Evolutionary conservation across 2,329 filamentous ascomycete species (phyloP).

Genomic region (Tolypocladium tundrense): DNA sequence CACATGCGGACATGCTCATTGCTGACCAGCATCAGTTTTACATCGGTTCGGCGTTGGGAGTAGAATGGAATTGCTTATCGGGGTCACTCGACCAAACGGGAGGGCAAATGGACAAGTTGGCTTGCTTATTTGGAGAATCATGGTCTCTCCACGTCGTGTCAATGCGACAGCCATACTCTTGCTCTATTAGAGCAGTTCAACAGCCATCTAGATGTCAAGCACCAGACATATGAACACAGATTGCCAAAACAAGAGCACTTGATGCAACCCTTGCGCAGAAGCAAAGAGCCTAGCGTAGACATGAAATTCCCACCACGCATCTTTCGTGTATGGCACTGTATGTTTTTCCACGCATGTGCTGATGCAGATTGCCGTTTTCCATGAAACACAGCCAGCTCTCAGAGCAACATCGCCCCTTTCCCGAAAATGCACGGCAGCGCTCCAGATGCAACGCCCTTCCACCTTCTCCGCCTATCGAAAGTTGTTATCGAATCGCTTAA

Average conservation of each 20-base stretch:
- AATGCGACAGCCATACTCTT: neutral
- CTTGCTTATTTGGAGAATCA: neutral
- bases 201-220: neutral
- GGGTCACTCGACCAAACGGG: neutral
- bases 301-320: neutral
- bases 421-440: neutral
- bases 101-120: neutral
- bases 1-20: neutral
- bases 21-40: neutral
- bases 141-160: neutral
- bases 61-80: neutral
- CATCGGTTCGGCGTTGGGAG: neutral
- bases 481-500: constrained; percentile 86
- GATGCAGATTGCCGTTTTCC: neutral
- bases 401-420: neutral
- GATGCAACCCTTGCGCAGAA: neutral
- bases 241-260: neutral
- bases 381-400: neutral
- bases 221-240: neutral
- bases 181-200: neutral
- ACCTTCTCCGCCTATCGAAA: constrained; percentile 34
- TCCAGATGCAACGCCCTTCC: neutral
- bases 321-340: neutral
- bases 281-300: neutral
- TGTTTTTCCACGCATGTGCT: neutral